Base-by-base conservation (phyloP, 2,329 filamentous ascomycete species). In the Aureobasidium sp. region DNA sequence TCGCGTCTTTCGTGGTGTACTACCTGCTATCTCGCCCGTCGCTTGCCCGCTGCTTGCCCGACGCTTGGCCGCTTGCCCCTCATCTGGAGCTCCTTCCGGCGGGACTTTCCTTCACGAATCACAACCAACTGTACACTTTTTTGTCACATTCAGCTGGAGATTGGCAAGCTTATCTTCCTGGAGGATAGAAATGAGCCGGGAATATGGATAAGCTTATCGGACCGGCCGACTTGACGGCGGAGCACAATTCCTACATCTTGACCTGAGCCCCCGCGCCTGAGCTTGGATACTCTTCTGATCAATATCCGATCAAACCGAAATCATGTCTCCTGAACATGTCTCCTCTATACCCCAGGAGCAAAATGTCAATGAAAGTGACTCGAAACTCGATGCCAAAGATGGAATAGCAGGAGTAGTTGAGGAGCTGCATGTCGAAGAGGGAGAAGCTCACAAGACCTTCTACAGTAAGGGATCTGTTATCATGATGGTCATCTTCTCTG, bases 401-500 rank as follows among this genome's bases (percentile, higher is more conserved):
- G 53, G 29, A 27, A 11, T 11, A 1, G 3, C 29, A 16, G 39
- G 39, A 25, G 53, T 57, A 29, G 53, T 57, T n/a, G 53, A 57
- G 11, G 39, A 21, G 7, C 21, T 67, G 36, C 63, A 68, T n/a
- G 15, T 64, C 8, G 67, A 68, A 41, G 65, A 69, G 36, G 66
- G 62, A 53, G 63, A 61, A 39, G 15, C 42, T 2, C 44, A 34
- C 1, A 63, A 64, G 13, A 63, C 65, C 7, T 48, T 66, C 27
- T 71, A 70, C 61, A 69, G 66, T 61, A 73, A 71, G 41, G 52
- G 63, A 3, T 72, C 69, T 13, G 67, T 72, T 29, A 69, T 68
- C 64, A 66, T 73, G 50, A 73, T 73, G 68, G 66, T 73, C 3
- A 63, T 74, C 13, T 73, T 72, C 59, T 72, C 71, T 15, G 71